A percentile compares a stretch with the other conserved stretches of the same genome.
phyloP scores from a whole-genome alignment of 106 monocot species.

The Alisma plantagoaquatica region DNA sequence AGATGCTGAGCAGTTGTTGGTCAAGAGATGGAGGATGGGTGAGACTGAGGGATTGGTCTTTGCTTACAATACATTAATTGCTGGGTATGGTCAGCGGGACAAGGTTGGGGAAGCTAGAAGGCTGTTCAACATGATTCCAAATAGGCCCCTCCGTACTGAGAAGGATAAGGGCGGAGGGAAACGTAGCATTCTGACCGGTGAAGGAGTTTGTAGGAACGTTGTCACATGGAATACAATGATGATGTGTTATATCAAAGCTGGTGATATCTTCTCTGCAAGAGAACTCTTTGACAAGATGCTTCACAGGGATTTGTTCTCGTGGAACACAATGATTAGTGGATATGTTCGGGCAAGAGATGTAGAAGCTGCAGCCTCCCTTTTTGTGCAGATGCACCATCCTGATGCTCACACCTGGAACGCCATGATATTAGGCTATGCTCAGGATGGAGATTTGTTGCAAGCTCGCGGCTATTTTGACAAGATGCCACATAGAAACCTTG shows the following conservation, averaged over 20 bases:
- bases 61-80: conserved; percentile 75
- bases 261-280: conserved; percentile 39
- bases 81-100: conserved; percentile 43
- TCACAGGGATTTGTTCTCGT: conserved; percentile 50
- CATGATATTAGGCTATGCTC: conserved; percentile 56
- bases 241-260: conserved; percentile 64
- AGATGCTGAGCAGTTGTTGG: conserved; percentile 38
- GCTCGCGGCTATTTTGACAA: conserved; percentile 41
- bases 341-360: conserved; percentile 29
- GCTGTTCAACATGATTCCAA: conserved; percentile 49
- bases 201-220: conserved; percentile 29
- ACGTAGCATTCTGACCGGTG: background rate
- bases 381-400: conserved; percentile 29
- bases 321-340: conserved; percentile 87
- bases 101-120: conserved; percentile 39
- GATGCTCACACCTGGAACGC: conserved; percentile 63
- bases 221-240: conserved; percentile 92
- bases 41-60: conserved; percentile 29
- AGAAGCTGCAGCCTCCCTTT: conserved; percentile 49
- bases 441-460: conserved; percentile 33
- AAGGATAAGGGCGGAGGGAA: background rate
- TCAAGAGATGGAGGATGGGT: background rate
- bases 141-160: background rate
- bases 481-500: conserved; percentile 36
- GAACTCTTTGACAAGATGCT: conserved; percentile 74